phyloP scores from a whole-genome alignment of 1,284 basidiomycete genomes.

The Ganoderma sinense region DNA sequence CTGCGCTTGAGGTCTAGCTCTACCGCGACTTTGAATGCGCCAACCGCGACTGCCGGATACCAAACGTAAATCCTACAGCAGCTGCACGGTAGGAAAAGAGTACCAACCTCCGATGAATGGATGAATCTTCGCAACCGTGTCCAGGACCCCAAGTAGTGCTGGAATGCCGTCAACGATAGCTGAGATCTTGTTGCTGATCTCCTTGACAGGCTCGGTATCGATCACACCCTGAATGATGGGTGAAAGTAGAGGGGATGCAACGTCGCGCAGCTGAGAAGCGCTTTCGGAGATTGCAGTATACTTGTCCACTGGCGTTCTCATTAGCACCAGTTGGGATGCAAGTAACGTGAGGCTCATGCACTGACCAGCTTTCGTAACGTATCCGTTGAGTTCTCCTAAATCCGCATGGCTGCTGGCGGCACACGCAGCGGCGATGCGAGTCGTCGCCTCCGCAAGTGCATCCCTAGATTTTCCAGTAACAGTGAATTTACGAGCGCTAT shows the following conservation, averaged over 20 bases:
- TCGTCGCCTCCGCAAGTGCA: too few relatives aligned
- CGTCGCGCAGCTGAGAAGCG: too few relatives aligned
- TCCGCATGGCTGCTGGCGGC: too few relatives aligned
- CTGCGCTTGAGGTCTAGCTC: conserved; percentile 48
- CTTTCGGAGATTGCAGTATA: too few relatives aligned
- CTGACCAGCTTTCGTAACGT: too few relatives aligned
- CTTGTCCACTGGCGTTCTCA: not conserved
- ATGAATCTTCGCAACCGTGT: conserved; percentile 36
- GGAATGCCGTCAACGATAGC: conserved; percentile 35
- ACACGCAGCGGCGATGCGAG: too few relatives aligned
- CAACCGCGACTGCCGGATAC: conserved; percentile 45
- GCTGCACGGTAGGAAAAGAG: not conserved
- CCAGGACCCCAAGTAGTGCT: conserved; percentile 32
- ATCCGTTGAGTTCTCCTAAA: too few relatives aligned
- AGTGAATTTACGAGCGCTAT: too few relatives aligned
- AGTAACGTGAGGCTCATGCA: too few relatives aligned
- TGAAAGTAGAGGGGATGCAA: not conserved
- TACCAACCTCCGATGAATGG: conserved; percentile 36
- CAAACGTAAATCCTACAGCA: not conserved
- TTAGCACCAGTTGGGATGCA: too few relatives aligned
- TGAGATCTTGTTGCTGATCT: not conserved
- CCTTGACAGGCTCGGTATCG: not conserved
- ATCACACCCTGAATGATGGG: not conserved
- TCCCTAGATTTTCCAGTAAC: too few relatives aligned
- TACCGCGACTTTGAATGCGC: conserved; percentile 51